These are phyloP conservation scores for Umbelopsis ramanniana DNA, from an alignment of 192 early-diverging fungal species.

Conservation along the genomic window DNA sequence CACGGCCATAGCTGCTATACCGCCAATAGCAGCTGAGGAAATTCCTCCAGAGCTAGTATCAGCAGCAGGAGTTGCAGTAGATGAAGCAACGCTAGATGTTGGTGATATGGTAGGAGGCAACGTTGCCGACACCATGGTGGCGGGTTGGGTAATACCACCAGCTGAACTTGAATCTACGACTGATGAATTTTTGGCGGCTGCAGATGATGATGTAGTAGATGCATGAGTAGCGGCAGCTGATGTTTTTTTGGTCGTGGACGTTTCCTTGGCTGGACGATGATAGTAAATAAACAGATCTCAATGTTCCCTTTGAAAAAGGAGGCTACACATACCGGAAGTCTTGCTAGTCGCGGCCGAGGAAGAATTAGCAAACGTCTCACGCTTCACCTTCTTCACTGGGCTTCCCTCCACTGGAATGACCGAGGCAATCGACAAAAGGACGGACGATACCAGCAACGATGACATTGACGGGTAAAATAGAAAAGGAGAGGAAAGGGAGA, in stretches of 20 bases:
- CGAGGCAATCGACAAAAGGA: constrained; percentile 11
- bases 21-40: constrained; percentile 26
- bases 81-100: neutral
- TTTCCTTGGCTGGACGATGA: neutral
- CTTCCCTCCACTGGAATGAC: constrained; percentile 2
- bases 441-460: constrained; percentile 20
- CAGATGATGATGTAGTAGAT: constrained; percentile 6
- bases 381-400: neutral
- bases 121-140: neutral
- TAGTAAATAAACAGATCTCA: neutral
- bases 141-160: neutral
- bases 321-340: neutral
- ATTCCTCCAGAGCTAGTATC: constrained; percentile 10
- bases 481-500: constrained; percentile 15
- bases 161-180: neutral
- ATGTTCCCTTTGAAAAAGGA: too few relatives aligned
- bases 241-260: neutral
- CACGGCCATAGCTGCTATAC: constrained; percentile 15
- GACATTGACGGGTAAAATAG: neutral
- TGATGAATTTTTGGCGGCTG: neutral
- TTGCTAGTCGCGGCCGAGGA: neutral
- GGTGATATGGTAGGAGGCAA: neutral
- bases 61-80: neutral
- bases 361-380: neutral
- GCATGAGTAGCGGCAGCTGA: neutral